Evolutionary conservation across 257 asterid genomes (phyloP).

Genomic region (Salvia hispanica): DNA sequence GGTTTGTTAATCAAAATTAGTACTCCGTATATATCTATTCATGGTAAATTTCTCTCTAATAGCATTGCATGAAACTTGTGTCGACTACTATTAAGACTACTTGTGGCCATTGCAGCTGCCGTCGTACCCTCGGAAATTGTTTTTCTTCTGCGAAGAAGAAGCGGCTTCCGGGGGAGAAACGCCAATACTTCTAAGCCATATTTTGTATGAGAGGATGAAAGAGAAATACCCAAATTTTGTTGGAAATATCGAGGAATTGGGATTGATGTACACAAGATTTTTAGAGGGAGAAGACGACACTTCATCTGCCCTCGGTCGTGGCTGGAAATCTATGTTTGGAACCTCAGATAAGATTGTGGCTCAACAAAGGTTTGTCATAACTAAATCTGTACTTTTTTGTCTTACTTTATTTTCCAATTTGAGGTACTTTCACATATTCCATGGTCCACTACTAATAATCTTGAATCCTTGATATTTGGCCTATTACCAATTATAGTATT

Average conservation of each 20-base stretch:
- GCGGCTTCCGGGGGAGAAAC: slow-evolving; percentile 81
- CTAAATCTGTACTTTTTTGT: no score
- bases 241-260: slow-evolving; percentile 60
- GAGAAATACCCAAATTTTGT: slow-evolving; percentile 74
- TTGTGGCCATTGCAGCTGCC: slow-evolving; percentile 43
- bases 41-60: no score
- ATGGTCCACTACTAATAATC: no score
- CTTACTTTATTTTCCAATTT: no score
- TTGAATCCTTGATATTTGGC: no score
- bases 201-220: slow-evolving; percentile 68
- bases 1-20: no score
- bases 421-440: no score
- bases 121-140: slow-evolving; percentile 73
- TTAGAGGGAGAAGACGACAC: slow-evolving; percentile 82
- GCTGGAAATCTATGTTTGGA: slow-evolving; percentile 85
- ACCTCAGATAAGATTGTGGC: slow-evolving; percentile 69
- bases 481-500: no score
- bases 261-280: slow-evolving; percentile 60
- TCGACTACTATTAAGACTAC: no score
- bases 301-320: slow-evolving; percentile 78
- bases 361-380: slow-evolving; percentile 58
- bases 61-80: no score
- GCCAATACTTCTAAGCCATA: slow-evolving; percentile 75
- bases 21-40: no score
- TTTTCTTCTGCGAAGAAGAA: slow-evolving; percentile 84